phyloP scores from a whole-genome alignment of 2,329 filamentous ascomycete species.

The Remersonia thermophila region DNA sequence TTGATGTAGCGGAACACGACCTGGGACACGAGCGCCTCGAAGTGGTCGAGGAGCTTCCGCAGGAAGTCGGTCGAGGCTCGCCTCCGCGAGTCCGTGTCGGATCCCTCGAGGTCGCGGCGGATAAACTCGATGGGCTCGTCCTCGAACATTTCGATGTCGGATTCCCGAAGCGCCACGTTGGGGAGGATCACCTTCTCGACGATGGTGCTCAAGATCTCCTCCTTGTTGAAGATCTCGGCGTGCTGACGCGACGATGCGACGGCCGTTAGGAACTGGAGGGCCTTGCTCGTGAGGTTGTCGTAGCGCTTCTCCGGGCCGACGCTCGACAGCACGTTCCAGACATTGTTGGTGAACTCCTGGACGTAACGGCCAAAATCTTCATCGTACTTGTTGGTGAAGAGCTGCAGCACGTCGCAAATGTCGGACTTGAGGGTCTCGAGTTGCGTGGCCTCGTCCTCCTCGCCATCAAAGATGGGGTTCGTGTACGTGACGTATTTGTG shows the following conservation, averaged over 20 bases:
- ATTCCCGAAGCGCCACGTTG: conserved; percentile 82
- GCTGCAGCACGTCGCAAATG: conserved; percentile 79
- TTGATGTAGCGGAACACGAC: conserved; percentile 82
- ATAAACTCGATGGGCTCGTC: conserved; percentile 99
- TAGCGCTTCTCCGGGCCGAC: conserved; percentile 84
- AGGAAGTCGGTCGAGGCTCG: conserved; percentile 92
- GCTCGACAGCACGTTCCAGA: conserved; percentile 81
- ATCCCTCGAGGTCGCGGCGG: conserved; percentile 84
- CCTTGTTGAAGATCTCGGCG: conserved; percentile 73
- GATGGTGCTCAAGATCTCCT: conserved; percentile 68
- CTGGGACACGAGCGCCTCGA: conserved; percentile 70
- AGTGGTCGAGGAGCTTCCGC: conserved; percentile 75
- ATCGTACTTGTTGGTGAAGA: conserved; percentile 91
- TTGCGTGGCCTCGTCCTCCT: conserved; percentile 83
- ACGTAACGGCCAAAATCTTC: conserved; percentile 80
- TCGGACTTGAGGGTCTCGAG: conserved; percentile 83
- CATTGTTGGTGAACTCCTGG: conserved; percentile 73
- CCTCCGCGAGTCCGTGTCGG: conserved; percentile 85
- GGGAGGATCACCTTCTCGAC: conserved; percentile 93
- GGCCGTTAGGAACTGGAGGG: conserved; percentile 85
- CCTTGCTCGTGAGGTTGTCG: conserved; percentile 87
- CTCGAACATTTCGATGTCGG: conserved; percentile 90
- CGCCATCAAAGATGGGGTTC: conserved; percentile 68
- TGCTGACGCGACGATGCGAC: conserved; percentile 69
- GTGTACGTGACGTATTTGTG: conserved; percentile 90